Percentiles rank a stretch among this genome's conserved stretches.
phyloP scores from a whole-genome alignment of 306 rosid genomes.

The Parietaria judaica region DNA sequence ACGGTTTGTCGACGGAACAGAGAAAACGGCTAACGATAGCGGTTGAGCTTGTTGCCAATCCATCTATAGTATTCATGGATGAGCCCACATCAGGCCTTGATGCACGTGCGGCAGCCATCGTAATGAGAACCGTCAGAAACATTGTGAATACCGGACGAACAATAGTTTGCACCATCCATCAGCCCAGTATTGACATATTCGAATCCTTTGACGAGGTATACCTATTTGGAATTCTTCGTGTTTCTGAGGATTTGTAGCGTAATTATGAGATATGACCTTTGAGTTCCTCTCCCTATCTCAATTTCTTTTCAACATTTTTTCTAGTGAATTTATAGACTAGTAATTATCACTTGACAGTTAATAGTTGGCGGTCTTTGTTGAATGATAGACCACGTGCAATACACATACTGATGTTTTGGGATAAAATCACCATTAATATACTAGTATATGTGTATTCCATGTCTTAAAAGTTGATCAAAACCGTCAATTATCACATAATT shows the following conservation, averaged over 20 bases:
- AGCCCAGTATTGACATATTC: conserved; percentile 96
- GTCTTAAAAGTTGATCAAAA: too few species aligned
- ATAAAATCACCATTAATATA: too few species aligned
- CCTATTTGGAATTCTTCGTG: background rate
- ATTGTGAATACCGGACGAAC: conserved; percentile 95
- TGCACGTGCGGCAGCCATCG: conserved; percentile 97
- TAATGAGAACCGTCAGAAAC: conserved; percentile 97
- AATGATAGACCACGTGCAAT: too few species aligned
- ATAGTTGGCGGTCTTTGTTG: too few species aligned
- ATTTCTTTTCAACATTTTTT: too few species aligned
- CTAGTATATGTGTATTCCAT: too few species aligned
- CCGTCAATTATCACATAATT: too few species aligned
- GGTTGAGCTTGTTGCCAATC: conserved; percentile 91
- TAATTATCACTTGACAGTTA: too few species aligned
- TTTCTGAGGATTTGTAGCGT: background rate
- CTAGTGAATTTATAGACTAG: too few species aligned
- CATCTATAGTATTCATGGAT: conserved; percentile 95
- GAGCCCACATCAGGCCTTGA: conserved; percentile 98
- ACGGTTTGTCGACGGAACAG: conserved; percentile 95
- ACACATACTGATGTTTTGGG: too few species aligned
- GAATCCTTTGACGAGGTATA: conserved; percentile 97
- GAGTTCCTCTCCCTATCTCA: too few species aligned
- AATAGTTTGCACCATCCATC: conserved; percentile 96
- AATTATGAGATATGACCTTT: too few species aligned
- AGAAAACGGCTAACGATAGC: conserved; percentile 90